A percentile compares a stretch with the other conserved stretches of the same genome.
These are phyloP conservation scores for Aspergillus cejpii DNA, from an alignment of 2,329 filamentous ascomycete genomes.

Conservation along the genomic window DNA sequence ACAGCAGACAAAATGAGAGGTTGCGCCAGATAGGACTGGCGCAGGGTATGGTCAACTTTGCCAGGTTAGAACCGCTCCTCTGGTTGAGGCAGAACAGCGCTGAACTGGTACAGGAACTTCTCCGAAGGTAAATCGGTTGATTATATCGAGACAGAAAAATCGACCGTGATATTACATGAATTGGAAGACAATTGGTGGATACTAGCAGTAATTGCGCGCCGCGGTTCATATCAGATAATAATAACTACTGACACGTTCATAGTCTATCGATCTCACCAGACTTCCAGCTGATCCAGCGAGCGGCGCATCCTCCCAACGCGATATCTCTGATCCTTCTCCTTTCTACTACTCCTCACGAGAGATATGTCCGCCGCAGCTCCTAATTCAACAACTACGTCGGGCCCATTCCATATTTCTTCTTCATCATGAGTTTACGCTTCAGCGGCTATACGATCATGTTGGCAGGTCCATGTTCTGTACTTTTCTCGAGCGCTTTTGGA, in stretches of 20 bases:
- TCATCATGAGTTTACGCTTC: conserved; percentile 73
- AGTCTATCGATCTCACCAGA: conserved; percentile 77
- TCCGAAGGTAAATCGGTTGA: conserved; percentile 70
- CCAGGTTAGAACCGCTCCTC: conserved; percentile 47
- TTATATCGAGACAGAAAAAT: conserved; percentile 83
- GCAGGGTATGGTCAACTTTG: conserved; percentile 93
- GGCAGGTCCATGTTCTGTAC: conserved; percentile 63
- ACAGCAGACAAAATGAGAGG: conserved; percentile 73
- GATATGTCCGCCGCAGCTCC: conserved; percentile 70
- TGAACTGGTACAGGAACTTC: conserved; percentile 58
- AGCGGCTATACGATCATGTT: conserved; percentile 59
- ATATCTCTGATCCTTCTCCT: conserved; percentile 38
- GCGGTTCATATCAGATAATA: neutral
- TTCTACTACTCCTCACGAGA: conserved; percentile 85
- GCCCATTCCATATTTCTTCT: conserved; percentile 80
- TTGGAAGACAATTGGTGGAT: conserved; percentile 94
- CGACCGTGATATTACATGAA: conserved; percentile 76
- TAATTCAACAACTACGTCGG: conserved; percentile 72
- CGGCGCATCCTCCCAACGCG: conserved; percentile 30
- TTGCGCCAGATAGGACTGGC: conserved; percentile 90
- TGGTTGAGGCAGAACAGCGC: conserved; percentile 3
- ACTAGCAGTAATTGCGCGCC: conserved; percentile 58
- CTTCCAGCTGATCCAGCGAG: conserved; percentile 52
- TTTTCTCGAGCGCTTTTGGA: conserved; percentile 76
- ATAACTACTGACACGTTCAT: conserved; percentile 13